These are phyloP conservation scores for Globisporangium ultimum DNA, from an alignment of 352 stramenopile genomes.

Conservation along the genomic window DNA sequence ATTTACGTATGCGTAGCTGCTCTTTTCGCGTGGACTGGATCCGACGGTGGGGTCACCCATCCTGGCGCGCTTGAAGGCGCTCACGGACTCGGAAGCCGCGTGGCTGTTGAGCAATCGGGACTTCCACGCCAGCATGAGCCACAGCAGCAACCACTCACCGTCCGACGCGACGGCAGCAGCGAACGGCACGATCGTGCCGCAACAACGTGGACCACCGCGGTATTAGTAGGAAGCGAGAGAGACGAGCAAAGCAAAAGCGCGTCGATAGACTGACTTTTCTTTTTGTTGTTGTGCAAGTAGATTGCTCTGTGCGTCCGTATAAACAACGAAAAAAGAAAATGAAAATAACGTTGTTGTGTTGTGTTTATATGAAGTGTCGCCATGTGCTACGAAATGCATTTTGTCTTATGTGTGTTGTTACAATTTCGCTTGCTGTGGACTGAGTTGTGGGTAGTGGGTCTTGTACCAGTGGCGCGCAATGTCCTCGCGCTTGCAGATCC, in stretches of 20 bases:
- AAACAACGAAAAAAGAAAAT: too few species aligned
- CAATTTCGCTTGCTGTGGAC: slow-evolving; percentile 30
- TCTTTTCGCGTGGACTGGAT: slow-evolving; percentile 75
- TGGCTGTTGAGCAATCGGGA: slow-evolving; percentile 65
- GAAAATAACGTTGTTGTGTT: too few species aligned
- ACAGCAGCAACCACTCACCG: slow-evolving; percentile 11
- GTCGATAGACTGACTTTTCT: slow-evolving; percentile 1
- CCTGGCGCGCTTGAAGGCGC: slow-evolving; percentile 55
- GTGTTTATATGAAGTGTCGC: too few species aligned
- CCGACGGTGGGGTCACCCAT: slow-evolving; percentile 61
- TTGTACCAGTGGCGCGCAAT: slow-evolving; percentile 96
- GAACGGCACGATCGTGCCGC: slow-evolving; percentile 35
- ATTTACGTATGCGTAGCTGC: slow-evolving; percentile 30
- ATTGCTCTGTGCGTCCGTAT: too few species aligned
- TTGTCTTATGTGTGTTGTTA: slow-evolving; percentile 14
- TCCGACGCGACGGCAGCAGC: slow-evolving; percentile 7
- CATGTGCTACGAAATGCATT: too few species aligned
- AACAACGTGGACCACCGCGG: slow-evolving; percentile 7
- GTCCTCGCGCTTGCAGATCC: slow-evolving; percentile 91
- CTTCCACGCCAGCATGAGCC: slow-evolving; percentile 24
- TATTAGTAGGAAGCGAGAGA: neutral
- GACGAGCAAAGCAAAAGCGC: too few species aligned
- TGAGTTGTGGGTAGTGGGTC: slow-evolving; percentile 62
- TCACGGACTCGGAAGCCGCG: slow-evolving; percentile 63
- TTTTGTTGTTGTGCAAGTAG: neutral